A percentile compares a stretch with the other conserved stretches of the same genome.
Conservation (phyloP, 2,329 filamentous ascomycete genomes). For the Orbilia javanica region DNA sequence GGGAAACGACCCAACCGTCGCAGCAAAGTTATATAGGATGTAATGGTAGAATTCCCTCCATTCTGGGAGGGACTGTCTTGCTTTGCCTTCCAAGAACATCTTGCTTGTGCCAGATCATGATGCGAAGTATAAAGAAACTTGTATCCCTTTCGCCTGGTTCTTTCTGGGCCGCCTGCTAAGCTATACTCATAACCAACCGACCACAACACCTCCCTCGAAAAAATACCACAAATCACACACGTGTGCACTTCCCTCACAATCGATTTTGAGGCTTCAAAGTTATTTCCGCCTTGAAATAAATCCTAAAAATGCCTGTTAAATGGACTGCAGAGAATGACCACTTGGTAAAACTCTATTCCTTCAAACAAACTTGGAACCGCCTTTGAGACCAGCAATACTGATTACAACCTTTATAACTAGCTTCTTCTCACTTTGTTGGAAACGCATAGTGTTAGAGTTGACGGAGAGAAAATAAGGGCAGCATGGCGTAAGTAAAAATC, state of each 20-base stretch:
- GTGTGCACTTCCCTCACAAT: background rate
- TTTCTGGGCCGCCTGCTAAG: constrained; percentile 1
- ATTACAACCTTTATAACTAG: constrained; percentile 20
- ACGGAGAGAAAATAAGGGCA: constrained; percentile 47
- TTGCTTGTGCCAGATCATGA: constrained; percentile 19
- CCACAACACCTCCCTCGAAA: constrained; percentile 26
- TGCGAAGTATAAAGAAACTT: constrained; percentile 48
- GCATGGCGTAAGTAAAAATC: constrained; percentile 55
- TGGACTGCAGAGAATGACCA: constrained; percentile 58
- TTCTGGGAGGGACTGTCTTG: background rate
- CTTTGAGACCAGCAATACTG: background rate
- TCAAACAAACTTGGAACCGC: background rate
- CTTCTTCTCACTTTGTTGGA: constrained; percentile 47
- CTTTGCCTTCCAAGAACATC: constrained; percentile 29
- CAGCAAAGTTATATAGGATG: constrained; percentile 32
- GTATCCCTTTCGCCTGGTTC: constrained; percentile 16
- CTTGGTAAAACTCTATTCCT: constrained; percentile 10
- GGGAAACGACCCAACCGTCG: constrained; percentile 21
- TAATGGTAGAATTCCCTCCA: constrained; percentile 34
- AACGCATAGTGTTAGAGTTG: constrained; percentile 47
- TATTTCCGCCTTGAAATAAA: background rate
- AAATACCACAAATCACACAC: constrained; percentile 18
- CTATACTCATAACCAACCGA: background rate
- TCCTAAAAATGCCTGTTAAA: constrained; percentile 47
- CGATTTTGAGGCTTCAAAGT: background rate